A percentile compares a stretch with the other conserved stretches of the same genome.
Conservation (phyloP, 2,329 filamentous ascomycete genomes). For the Cadophora malorum region DNA sequence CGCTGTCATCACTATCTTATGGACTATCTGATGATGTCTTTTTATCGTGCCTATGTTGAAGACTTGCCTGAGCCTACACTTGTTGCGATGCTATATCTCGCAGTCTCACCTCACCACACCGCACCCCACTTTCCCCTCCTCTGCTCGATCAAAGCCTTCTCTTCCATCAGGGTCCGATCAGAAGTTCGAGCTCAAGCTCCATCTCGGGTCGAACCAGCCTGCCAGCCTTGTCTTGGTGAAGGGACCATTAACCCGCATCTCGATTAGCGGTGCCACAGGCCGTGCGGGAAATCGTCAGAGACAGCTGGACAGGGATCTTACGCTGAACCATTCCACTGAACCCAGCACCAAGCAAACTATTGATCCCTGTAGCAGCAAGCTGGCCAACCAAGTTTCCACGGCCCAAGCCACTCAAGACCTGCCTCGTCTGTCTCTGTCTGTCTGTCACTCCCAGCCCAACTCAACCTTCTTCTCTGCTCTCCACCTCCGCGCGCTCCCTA, state of each 20-base stretch:
- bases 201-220: neutral
- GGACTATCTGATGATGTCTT: too few species aligned
- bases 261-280: slow-evolving; percentile 10
- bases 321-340: slow-evolving; percentile 5
- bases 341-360: slow-evolving; percentile 10
- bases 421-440: neutral
- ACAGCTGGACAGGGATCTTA: slow-evolving; percentile 15
- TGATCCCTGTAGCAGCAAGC: slow-evolving; percentile 13
- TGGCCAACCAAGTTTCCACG: slow-evolving; percentile 13
- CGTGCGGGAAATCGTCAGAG: slow-evolving; percentile 16
- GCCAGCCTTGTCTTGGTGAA: neutral
- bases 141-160: neutral
- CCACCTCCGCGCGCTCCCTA: neutral
- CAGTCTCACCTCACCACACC: neutral
- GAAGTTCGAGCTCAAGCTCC: neutral
- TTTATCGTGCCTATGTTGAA: too few species aligned
- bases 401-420: slow-evolving; percentile 2
- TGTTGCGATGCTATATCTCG: neutral
- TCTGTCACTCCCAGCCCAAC: neutral
- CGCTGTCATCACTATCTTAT: neutral
- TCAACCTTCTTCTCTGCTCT: neutral
- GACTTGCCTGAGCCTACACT: neutral
- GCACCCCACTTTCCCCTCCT: slow-evolving; percentile 5
- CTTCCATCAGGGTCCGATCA: neutral
- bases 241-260: neutral